Evolutionary conservation across 2,329 filamentous ascomycete genomes (phyloP).

Genomic region (Venturiaceae sp.): DNA sequence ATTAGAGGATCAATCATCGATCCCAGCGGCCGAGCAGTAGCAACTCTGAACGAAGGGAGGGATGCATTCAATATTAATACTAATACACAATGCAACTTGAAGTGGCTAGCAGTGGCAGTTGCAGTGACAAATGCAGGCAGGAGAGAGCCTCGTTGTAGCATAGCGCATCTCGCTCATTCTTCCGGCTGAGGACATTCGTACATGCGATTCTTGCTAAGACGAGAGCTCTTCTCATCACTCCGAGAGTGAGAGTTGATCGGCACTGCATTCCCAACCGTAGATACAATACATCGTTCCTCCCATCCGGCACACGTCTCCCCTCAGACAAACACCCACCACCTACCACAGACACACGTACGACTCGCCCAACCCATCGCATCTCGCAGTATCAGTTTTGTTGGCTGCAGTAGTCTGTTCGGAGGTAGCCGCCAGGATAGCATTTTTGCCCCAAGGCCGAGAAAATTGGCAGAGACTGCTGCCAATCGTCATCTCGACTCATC

Average conservation of each 20-base stretch:
- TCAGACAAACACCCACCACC: too few species aligned
- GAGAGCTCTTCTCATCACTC: neutral
- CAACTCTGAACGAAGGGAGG: neutral
- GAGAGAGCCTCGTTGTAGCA: neutral
- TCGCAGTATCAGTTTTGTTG: neutral
- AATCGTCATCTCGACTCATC: neutral
- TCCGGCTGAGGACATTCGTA: neutral
- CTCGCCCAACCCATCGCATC: neutral
- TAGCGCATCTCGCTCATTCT: slow-evolving; percentile 1
- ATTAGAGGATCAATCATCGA: neutral
- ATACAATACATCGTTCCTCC: neutral
- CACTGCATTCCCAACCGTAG: neutral
- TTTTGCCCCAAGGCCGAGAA: neutral
- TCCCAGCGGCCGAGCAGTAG: neutral
- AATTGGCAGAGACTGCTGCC: neutral
- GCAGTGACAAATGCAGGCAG: neutral
- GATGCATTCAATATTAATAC: neutral
- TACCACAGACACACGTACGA: too few species aligned
- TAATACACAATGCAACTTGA: neutral
- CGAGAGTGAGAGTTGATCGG: neutral
- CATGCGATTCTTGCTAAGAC: neutral
- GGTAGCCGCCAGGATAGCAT: neutral
- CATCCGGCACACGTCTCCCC: too few species aligned
- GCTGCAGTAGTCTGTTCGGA: neutral
- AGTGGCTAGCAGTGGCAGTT: neutral